These are phyloP conservation scores for Talaromyces atroroseus DNA, from an alignment of 2,329 filamentous ascomycete genomes.

Conservation along the genomic window DNA sequence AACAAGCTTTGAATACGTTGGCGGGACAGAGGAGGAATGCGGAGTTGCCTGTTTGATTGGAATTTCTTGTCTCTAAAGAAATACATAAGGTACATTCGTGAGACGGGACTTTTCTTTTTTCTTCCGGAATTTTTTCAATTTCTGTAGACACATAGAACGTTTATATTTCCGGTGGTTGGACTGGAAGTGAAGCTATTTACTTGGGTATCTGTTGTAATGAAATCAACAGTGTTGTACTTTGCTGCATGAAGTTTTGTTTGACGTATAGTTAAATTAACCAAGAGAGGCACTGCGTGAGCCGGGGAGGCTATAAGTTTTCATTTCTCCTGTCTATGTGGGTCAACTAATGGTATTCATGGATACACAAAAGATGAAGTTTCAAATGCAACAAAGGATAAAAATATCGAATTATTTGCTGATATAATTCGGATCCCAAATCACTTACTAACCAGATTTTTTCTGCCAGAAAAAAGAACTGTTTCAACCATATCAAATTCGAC, in stretches of 20 bases:
- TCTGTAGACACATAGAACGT: neutral
- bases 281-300: neutral
- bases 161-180: neutral
- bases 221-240: neutral
- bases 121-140: neutral
- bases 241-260: neutral
- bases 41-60: slow-evolving; percentile 50
- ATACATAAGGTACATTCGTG: neutral
- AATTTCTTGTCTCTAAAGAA: neutral
- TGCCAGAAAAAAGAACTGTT: neutral
- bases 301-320: neutral
- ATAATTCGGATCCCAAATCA: neutral
- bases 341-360: neutral
- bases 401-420: neutral
- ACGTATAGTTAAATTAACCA: neutral
- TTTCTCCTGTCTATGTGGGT: neutral
- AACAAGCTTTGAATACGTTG: slow-evolving; percentile 63
- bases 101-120: neutral
- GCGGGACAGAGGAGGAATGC: slow-evolving; percentile 66
- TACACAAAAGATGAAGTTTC: neutral
- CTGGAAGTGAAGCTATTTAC: neutral
- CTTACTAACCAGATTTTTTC: neutral
- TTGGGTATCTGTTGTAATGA: neutral
- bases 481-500: neutral
- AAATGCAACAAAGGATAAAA: neutral